phyloP scores from a whole-genome alignment of 495 filamentous ascomycete species.

The Aspergillus bertholletiae region DNA sequence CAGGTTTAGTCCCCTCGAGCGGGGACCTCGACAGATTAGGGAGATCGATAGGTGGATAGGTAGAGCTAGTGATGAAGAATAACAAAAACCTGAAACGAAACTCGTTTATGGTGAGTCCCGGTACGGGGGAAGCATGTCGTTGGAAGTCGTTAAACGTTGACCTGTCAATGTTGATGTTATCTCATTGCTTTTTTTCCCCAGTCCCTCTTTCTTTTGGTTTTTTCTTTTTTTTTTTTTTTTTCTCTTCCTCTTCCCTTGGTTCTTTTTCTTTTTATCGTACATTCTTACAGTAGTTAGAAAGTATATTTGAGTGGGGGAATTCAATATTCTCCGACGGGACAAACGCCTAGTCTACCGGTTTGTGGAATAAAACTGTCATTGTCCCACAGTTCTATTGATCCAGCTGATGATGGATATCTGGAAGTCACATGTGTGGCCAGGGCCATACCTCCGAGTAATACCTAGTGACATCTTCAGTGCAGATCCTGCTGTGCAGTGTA shows the following conservation, averaged over 20 bases:
- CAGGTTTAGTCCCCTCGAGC: neutral
- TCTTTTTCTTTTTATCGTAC: neutral
- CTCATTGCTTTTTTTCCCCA: too few relatives aligned
- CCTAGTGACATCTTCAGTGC: neutral
- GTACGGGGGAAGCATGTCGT: neutral
- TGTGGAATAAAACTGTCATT: too few relatives aligned
- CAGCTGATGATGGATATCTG: too few relatives aligned
- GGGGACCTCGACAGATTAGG: too few relatives aligned
- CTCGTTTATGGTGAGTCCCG: too few relatives aligned
- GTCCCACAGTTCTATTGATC: too few relatives aligned
- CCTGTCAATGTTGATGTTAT: conserved; percentile 1
- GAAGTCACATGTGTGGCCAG: neutral
- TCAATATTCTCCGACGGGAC: too few relatives aligned
- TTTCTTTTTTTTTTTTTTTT: neutral
- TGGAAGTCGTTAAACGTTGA: conserved; percentile 1
- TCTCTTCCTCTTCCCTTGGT: neutral
- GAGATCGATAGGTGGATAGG: too few relatives aligned
- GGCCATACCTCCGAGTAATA: neutral
- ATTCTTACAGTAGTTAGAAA: neutral
- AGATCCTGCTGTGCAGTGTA: neutral
- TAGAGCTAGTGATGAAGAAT: neutral
- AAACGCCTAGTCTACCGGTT: too few relatives aligned
- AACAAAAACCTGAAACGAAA: neutral
- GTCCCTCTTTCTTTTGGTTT: neutral
- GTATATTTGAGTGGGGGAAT: neutral